Evolutionary conservation across 495 filamentous ascomycete genomes (phyloP), one percentile per base, ranked within the genome.

Genomic region (Lophiotrema nucula): DNA sequence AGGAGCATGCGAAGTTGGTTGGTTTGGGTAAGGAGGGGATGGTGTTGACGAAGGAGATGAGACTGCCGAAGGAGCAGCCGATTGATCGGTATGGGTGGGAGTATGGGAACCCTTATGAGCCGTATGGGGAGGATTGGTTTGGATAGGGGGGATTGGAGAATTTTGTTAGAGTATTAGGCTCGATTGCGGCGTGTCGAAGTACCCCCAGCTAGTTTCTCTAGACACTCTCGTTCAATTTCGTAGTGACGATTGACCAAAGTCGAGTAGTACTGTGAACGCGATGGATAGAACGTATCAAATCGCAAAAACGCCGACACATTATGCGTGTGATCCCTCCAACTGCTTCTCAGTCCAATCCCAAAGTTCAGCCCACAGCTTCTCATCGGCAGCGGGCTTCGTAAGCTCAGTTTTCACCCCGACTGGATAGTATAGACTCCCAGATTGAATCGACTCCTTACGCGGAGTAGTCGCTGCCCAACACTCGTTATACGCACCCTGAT

Each of bases 311-410:
- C n/a, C n/a, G n/a, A n/a, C n/a, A n/a, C n/a, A n/a, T n/a, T n/a
- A n/a, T n/a, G n/a, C n/a, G n/a, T n/a, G n/a, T n/a, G n/a, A n/a
- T n/a, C n/a, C n/a, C 31, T 35, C 31, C 8, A 35, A 15, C 31
- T 35, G 31, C 15, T 55, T 39, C 22, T 64, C 33, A 18, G 60
- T 60, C 56, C 56, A 64, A 12, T 64, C 56, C 56, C 60, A 58
- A 15, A 58, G 38, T 39, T 48, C 47, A 24, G 5, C 19, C 27
- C 26, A 19, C 21, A 52, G 16, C 18, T 41, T 26, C 10, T 2
- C 33, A 38, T 58, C 24, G 4, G 15, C 43, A 22, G 15, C 6
- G 1, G 18, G 10, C 21, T 35, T 35, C 15, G 31, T 35, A 15
- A 8, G 31, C 15, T 35, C 15, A 8, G n/a, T 19, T 4, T 12